Conservation (phyloP, 371 early-diverging fungal genomes). For the Mortierella sp. region DNA sequence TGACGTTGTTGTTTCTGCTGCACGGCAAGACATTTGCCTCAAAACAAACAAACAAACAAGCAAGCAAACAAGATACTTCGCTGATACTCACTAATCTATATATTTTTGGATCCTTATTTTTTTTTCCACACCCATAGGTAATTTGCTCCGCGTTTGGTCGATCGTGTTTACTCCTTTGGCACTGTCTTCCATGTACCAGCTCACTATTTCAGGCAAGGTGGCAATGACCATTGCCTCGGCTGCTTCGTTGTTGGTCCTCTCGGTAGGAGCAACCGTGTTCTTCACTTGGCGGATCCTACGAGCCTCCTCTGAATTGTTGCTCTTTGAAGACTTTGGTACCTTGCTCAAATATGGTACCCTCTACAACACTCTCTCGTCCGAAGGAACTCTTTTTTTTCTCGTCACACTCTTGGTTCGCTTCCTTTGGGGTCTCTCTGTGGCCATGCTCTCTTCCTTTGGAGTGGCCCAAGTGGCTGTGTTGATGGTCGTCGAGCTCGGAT, state of each 20-base stretch:
- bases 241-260: constrained; percentile 18
- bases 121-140: constrained; percentile 26
- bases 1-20: too few species aligned
- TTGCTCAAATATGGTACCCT: constrained; percentile 61
- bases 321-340: constrained; percentile 57
- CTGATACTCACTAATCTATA: too few species aligned
- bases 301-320: constrained; percentile 31
- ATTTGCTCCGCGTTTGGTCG: constrained; percentile 35
- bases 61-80: too few species aligned
- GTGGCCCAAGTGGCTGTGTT: constrained; percentile 39
- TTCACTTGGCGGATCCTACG: constrained; percentile 42
- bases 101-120: too few species aligned
- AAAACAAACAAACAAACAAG: not conserved
- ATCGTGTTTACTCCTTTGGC: constrained; percentile 41
- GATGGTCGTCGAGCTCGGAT: constrained; percentile 38
- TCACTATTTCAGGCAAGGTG: constrained; percentile 31
- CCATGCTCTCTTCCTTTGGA: constrained; percentile 43
- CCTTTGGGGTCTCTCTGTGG: constrained; percentile 37
- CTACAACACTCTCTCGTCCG: constrained; percentile 62
- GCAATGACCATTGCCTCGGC: constrained; percentile 23
- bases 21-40: too few species aligned
- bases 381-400: constrained; percentile 58
- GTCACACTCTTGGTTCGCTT: constrained; percentile 46
- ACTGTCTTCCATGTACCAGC: constrained; percentile 44
- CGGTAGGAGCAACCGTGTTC: constrained; percentile 38